A percentile compares a stretch with the other conserved stretches of the same genome.
These are phyloP conservation scores for Phaseolus coccineus DNA, from an alignment of 331 rosid genomes.

Conservation along the genomic window DNA sequence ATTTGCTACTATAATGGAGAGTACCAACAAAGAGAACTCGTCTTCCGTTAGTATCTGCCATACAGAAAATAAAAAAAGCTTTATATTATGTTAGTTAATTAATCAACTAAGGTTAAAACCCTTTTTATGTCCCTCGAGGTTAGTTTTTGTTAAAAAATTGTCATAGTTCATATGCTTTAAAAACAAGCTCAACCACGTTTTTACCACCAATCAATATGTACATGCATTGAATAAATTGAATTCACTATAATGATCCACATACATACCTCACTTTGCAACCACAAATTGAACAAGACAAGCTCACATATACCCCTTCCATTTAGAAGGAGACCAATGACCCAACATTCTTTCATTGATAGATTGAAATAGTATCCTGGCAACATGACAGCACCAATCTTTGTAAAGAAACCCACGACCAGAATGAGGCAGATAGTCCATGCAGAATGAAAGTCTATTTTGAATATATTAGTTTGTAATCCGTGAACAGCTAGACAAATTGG, in stretches of 20 bases:
- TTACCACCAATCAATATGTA: too few relatives aligned
- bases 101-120: neutral
- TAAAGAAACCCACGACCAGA: constrained; percentile 37
- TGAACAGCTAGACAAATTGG: constrained; percentile 66
- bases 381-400: constrained; percentile 63
- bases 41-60: constrained; percentile 55
- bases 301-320: constrained; percentile 73
- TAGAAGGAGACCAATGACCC: constrained; percentile 62
- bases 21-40: constrained; percentile 55
- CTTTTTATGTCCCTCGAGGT: too few relatives aligned
- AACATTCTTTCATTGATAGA: constrained; percentile 49
- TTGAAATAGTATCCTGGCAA: constrained; percentile 52
- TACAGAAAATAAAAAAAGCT: neutral
- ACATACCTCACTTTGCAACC: constrained; percentile 55
- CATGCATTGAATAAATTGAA: too few relatives aligned
- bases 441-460: constrained; percentile 28
- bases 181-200: too few relatives aligned
- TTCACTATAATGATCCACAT: too few relatives aligned
- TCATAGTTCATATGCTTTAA: too few relatives aligned
- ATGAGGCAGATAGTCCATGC: constrained; percentile 39
- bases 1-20: constrained; percentile 47
- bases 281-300: constrained; percentile 55
- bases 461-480: constrained; percentile 65
- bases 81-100: neutral
- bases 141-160: too few relatives aligned